These are phyloP conservation scores for Spinacia oleracea DNA, from an alignment of 179 eudicot genomes.

Conservation along the genomic window DNA sequence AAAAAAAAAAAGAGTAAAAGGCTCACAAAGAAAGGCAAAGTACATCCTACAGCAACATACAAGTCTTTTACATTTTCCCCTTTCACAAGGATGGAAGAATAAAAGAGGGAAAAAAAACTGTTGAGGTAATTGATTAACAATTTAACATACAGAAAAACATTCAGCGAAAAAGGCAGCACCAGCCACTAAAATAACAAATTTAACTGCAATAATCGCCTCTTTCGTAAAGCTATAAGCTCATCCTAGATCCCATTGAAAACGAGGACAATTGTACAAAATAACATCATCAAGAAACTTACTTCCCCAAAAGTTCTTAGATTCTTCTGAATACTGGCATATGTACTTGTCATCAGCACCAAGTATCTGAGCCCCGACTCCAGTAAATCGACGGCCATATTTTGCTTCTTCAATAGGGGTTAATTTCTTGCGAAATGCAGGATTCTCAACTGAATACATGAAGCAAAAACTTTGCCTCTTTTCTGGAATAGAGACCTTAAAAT, in stretches of 20 bases:
- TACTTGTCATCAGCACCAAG: conserved; percentile 93
- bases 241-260: not conserved
- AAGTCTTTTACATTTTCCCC: not conserved
- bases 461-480: conserved; percentile 89
- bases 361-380: conserved; percentile 94
- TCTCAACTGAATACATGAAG: conserved; percentile 92
- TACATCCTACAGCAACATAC: not conserved
- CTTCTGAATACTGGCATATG: conserved; percentile 74
- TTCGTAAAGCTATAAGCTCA: not conserved
- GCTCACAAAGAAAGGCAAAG: conserved; percentile 11
- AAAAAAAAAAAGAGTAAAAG: not conserved
- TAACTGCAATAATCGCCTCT: not conserved
- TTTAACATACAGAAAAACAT: not conserved
- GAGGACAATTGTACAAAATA: conserved; percentile 4
- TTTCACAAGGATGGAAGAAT: not conserved
- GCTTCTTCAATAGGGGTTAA: conserved; percentile 57
- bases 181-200: conserved; percentile 10
- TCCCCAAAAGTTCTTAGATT: conserved; percentile 88
- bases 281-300: conserved; percentile 48
- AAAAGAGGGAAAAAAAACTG: not conserved
- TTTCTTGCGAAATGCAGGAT: conserved; percentile 73
- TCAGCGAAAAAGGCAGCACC: not conserved
- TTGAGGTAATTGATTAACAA: not conserved
- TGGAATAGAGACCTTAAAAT: conserved; percentile 93
- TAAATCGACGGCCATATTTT: conserved; percentile 67